Evolutionary conservation across 257 asterid genomes (phyloP).

Genomic region (Marsdenia floribunda): DNA sequence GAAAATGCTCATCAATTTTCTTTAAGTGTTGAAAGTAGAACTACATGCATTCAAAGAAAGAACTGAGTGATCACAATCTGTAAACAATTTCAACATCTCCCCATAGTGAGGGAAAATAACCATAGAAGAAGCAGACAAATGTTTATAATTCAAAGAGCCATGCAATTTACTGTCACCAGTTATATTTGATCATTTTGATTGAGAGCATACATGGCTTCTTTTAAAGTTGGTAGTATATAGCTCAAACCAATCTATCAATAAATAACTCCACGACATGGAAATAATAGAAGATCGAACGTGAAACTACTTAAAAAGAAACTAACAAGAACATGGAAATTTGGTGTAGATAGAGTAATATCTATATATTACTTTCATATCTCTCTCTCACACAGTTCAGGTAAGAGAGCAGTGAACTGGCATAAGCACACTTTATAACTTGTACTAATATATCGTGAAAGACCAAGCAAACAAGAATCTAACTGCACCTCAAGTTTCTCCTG

Average conservation of each 20-base stretch:
- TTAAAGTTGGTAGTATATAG: background rate
- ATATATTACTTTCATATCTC: background rate
- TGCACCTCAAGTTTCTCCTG: conserved; percentile 85
- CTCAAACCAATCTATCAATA: background rate
- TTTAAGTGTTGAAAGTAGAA: background rate
- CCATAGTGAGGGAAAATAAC: background rate
- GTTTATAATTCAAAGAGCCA: background rate
- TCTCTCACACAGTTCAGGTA: background rate
- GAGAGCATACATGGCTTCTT: background rate
- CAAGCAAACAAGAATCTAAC: background rate
- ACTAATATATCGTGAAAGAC: background rate
- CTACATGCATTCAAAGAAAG: background rate
- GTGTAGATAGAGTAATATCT: background rate
- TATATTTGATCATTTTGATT: background rate
- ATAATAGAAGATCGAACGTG: background rate
- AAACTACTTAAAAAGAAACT: background rate
- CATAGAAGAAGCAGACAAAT: background rate
- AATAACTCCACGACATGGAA: background rate
- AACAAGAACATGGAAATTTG: background rate
- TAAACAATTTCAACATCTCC: background rate
- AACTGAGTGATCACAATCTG: background rate
- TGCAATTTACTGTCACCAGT: background rate
- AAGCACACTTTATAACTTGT: background rate
- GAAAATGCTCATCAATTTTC: background rate
- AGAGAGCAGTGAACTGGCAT: background rate